Evolutionary conservation across 164 flowering plant species (phyloP), one percentile per base, ranked within the genome.

Genomic region (Echeveria elegans): DNA sequence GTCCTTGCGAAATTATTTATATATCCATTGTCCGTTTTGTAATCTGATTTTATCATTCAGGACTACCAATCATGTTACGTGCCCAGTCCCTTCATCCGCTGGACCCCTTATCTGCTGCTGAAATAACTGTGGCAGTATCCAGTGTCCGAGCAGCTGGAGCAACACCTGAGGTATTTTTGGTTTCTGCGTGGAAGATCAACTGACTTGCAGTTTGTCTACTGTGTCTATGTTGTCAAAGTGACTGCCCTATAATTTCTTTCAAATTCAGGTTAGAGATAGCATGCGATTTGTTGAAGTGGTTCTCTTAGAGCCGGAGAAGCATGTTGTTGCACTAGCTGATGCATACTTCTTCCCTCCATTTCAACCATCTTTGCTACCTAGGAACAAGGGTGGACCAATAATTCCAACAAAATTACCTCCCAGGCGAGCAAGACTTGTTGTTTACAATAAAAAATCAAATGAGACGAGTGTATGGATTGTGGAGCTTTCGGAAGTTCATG

Each of bases 341-440:
- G 98, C 98, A 18, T 92, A 92, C 70, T 92, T 89, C 79, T 92
- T 89, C 72, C 96, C 98, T 29, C 98, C 98, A 37, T 92, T 92
- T 74, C 98, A 88, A 69, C 91, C 96, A 38, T 89, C 98, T 6
- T 70, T 92, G 63, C 81, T 89, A 74, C 86, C 89, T 11, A 88
- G 80, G 73, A 83, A 90, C 59, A 91, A 87, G 80, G 97, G 96
- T 41, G 96, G 91, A 19, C 83, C 93, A 34, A 61, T 83, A 34
- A 86, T 89, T 73, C 98, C 93, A 5, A 80, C 70, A 53, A 89
- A 92, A 71, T 92, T 92, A 26, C 96, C 96, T 29, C 90, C 95
- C 43, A 86, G 98, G 76, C 74, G 85, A 43, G 95, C 98, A 50
- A 79, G 95, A 68, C 88, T 92, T 68, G 74, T 88, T 66, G 90